Evolutionary conservation across 441 rosid species (phyloP), one percentile per base, ranked within the genome.

Genomic region (Euphorbia schlechtendalii): DNA sequence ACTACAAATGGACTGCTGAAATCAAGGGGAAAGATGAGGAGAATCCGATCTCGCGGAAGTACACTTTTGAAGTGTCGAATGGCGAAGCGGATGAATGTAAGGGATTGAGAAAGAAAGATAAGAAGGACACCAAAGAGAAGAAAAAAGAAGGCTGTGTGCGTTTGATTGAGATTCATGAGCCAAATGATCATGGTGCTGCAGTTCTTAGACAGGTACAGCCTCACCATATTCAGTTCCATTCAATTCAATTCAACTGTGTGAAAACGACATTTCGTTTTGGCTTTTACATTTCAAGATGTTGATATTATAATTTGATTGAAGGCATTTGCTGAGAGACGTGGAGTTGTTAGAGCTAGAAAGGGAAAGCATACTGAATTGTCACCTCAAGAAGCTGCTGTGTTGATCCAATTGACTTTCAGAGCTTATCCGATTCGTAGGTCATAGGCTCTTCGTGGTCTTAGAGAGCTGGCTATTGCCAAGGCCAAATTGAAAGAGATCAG

Each of bases 391-490:
- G 99, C 98, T 0, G 89, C 92, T 20, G 53, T 74, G 73, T 55
- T 77, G 83, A 94, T 94, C 76, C 99, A 94, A 82, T 69, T 81
- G 71, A 78, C 76, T 4, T 94, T 87, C 78, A 86, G 85, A 73
- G 90, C 92, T 71, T 87, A 89, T 76, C 67, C 91, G 69, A 83
- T 88, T 24, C 86, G 84, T 21, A 82, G 97, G 48, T 94, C 96
- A 28, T 84, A 85, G 77, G 73, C 89, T 66, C 82, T 90, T 56
- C 96, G 98, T 59, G 87, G 96, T 22, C 93, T 90, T 66, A 85
- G 96, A 64, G 96, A 94, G 59, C 78, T 94, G 62, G 98, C 98
- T 3, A 78, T 80, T 66, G 92, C 99, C 53, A 94, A 89, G 78
- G 71, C 89, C 27, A 94, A 89, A 75, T 74, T 94, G 74, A 91